Conservation (phyloP, 2,329 filamentous ascomycete genomes). For the Diaporthe vaccinii region DNA sequence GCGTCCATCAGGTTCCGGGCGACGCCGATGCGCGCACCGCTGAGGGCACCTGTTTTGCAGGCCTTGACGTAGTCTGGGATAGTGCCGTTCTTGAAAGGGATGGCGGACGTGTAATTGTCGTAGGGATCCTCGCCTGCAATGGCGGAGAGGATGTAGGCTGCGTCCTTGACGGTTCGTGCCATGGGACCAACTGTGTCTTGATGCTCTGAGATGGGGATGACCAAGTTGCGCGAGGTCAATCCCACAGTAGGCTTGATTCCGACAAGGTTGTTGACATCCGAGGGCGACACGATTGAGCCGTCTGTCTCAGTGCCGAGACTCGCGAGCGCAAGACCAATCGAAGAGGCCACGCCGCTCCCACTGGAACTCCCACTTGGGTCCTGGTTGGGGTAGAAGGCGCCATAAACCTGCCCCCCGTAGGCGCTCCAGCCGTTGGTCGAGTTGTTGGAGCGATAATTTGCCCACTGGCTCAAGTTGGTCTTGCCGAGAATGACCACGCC, state of each 20-base stretch:
- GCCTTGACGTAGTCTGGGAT: constrained; percentile 72
- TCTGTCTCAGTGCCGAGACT: constrained; percentile 74
- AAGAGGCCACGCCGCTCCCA: constrained; percentile 71
- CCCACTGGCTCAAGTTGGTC: constrained; percentile 75
- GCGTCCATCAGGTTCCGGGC: constrained; percentile 69
- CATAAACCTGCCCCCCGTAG: constrained; percentile 71
- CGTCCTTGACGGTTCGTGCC: constrained; percentile 66
- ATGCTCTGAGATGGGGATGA: constrained; percentile 74
- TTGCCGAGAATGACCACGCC: constrained; percentile 65
- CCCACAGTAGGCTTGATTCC: constrained; percentile 77
- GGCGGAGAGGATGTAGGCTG: constrained; percentile 49
- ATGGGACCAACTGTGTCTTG: constrained; percentile 78
- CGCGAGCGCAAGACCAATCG: constrained; percentile 71
- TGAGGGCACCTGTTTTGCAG: constrained; percentile 65
- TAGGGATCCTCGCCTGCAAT: constrained; percentile 57
- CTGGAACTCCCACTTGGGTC: constrained; percentile 73
- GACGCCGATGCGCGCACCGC: constrained; percentile 72
- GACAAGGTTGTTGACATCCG: constrained; percentile 69
- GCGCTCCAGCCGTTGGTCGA: constrained; percentile 75
- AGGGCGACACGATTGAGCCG: constrained; percentile 73
- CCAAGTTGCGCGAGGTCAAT: constrained; percentile 71
- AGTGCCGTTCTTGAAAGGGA: constrained; percentile 50
- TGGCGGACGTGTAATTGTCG: constrained; percentile 68
- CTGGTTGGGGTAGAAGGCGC: constrained; percentile 71
- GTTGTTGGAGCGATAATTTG: constrained; percentile 71